Evolutionary conservation across 1,139 yeast species (phyloP).

Genomic region (Yamadazyma triangularis): DNA sequence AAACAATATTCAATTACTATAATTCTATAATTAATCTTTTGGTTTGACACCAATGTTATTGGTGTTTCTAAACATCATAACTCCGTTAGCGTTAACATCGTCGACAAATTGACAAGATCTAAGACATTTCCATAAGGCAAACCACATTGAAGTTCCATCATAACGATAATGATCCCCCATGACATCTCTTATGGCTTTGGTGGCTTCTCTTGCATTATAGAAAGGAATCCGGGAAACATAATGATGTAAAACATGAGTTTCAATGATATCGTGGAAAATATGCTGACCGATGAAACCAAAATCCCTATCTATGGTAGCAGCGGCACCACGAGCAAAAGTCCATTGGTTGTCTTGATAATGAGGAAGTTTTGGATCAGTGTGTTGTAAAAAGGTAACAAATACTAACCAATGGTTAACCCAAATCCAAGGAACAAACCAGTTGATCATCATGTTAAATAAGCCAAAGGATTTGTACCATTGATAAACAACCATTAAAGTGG

Average conservation of each 20-base stretch:
- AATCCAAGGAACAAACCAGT: constrained; percentile 75
- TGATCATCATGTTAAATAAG: constrained; percentile 55
- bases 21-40: constrained; percentile 24
- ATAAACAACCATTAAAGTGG: constrained; percentile 53
- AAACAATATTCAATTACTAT: too few species aligned
- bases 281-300: constrained; percentile 78
- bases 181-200: constrained; percentile 72
- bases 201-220: constrained; percentile 79
- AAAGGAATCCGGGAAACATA: constrained; percentile 82
- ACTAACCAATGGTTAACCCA: constrained; percentile 91
- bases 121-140: constrained; percentile 63
- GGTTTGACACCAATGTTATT: constrained; percentile 43
- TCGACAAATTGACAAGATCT: constrained; percentile 82
- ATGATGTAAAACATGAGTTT: constrained; percentile 87
- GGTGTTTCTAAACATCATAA: constrained; percentile 71
- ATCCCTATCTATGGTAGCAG: constrained; percentile 81
- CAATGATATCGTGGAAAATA: constrained; percentile 84
- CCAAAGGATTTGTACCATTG: constrained; percentile 64
- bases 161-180: constrained; percentile 76
- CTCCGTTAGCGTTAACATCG: constrained; percentile 56
- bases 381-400: constrained; percentile 79
- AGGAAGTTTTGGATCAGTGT: constrained; percentile 76
- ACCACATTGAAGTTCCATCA: constrained; percentile 69
- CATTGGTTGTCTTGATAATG: constrained; percentile 73
- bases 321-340: constrained; percentile 88